phyloP scores from a whole-genome alignment of 805 yeast species.

The Candida glaebosa region DNA sequence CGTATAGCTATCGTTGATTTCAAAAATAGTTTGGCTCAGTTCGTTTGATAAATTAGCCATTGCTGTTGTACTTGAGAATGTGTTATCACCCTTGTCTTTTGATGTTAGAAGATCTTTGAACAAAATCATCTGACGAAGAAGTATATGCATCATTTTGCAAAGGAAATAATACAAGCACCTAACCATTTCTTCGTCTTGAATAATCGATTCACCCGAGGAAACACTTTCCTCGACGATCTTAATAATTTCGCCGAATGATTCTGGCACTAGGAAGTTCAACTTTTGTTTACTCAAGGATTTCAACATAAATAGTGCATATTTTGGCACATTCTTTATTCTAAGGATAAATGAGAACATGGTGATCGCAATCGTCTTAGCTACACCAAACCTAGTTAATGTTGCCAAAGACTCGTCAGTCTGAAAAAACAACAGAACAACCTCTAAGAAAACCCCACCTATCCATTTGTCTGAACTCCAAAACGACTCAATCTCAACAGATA shows the following conservation, averaged over 20 bases:
- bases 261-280: neutral
- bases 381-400: constrained; percentile 30
- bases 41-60: constrained; percentile 1
- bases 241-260: neutral
- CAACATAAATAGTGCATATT: neutral
- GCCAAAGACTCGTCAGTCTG: constrained; percentile 44
- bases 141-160: constrained; percentile 5
- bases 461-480: constrained; percentile 22
- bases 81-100: constrained; percentile 23
- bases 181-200: constrained; percentile 2
- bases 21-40: constrained; percentile 15
- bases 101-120: constrained; percentile 33
- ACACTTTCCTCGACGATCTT: neutral
- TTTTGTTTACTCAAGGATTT: neutral
- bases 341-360: constrained; percentile 19
- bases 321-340: constrained; percentile 4
- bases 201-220: neutral
- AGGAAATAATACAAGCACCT: constrained; percentile 11
- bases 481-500: constrained; percentile 15
- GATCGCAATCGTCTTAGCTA: constrained; percentile 24
- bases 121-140: constrained; percentile 31
- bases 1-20: constrained; percentile 21
- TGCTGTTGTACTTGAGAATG: constrained; percentile 10
- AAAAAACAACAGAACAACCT: constrained; percentile 36
- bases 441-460: constrained; percentile 35